Conservation (phyloP, 148 eudicot species). For the Amaranthus palmeri region DNA sequence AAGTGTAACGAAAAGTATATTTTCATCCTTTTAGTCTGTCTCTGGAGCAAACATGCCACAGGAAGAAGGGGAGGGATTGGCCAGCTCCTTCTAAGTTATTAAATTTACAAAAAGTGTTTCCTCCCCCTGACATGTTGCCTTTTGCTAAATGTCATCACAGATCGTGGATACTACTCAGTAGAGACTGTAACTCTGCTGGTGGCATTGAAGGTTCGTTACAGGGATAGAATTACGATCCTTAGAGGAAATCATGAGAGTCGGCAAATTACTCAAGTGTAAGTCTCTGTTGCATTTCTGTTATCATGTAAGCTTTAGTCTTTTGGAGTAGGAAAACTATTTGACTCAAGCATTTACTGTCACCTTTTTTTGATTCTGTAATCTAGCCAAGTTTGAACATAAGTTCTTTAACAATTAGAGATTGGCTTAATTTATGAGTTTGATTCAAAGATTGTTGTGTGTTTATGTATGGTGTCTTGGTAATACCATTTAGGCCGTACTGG, state of each 20-base stretch:
- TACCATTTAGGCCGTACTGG: too few species aligned
- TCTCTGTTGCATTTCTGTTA: constrained; percentile 14
- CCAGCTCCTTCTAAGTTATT: not conserved
- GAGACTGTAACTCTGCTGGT: constrained; percentile 92
- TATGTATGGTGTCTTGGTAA: too few species aligned
- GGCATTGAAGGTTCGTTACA: constrained; percentile 90
- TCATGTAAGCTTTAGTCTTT: not conserved
- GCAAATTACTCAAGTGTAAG: constrained; percentile 91
- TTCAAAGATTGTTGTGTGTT: too few species aligned
- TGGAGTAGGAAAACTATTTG: not conserved
- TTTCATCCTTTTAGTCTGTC: too few species aligned
- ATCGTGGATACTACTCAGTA: constrained; percentile 91
- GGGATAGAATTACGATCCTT: constrained; percentile 93
- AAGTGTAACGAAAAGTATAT: too few species aligned
- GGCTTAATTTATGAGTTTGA: too few species aligned
- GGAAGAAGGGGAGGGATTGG: too few species aligned
- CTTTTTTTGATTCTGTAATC: not conserved
- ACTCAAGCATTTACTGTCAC: not conserved
- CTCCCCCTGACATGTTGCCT: constrained; percentile 1
- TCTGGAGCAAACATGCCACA: too few species aligned
- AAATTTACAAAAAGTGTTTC: not conserved
- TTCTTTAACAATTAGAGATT: too few species aligned
- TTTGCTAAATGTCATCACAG: constrained; percentile 35
- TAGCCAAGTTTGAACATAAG: not conserved
- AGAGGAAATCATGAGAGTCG: constrained; percentile 98